phyloP scores from a whole-genome alignment of 169 alveolate genomes.

The Prorocentrum cordatum region DNA sequence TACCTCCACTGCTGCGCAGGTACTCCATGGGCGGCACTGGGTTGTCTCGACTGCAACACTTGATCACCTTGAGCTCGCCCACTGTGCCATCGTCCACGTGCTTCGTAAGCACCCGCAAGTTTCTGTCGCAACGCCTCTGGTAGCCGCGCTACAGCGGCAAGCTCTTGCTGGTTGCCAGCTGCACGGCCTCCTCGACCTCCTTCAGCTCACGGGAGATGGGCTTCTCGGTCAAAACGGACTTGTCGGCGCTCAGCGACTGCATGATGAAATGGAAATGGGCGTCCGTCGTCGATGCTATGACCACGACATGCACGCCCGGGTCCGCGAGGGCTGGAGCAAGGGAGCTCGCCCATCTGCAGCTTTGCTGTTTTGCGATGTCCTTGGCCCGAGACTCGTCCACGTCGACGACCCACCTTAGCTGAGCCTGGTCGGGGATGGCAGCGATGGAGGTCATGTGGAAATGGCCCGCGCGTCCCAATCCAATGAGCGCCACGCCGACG shows the following conservation, averaged over 20 bases:
- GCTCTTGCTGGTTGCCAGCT: constrained; percentile 16
- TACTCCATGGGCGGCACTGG: constrained; percentile 58
- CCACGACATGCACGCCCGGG: background rate
- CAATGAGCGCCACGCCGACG: too few species aligned
- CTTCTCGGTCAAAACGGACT: constrained; percentile 44
- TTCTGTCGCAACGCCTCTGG: constrained; percentile 57
- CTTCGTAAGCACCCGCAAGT: constrained; percentile 44
- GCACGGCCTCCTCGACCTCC: constrained; percentile 43
- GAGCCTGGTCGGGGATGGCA: too few species aligned
- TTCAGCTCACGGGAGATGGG: constrained; percentile 50
- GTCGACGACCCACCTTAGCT: too few species aligned
- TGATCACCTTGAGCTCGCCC: constrained; percentile 30
- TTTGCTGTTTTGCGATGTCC: too few species aligned
- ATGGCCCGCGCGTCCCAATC: too few species aligned
- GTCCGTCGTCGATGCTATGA: constrained; percentile 52
- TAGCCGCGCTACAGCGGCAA: constrained; percentile 14
- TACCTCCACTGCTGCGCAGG: constrained; percentile 63
- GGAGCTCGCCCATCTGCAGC: too few species aligned
- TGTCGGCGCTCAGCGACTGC: constrained; percentile 33
- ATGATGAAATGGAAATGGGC: constrained; percentile 53
- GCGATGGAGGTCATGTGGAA: too few species aligned
- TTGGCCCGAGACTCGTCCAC: too few species aligned
- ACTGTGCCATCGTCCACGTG: constrained; percentile 36
- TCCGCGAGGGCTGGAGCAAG: too few species aligned
- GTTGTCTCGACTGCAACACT: constrained; percentile 65